Percentiles rank a stretch among this genome's conserved stretches.
phyloP scores from a whole-genome alignment of 2,329 filamentous ascomycete genomes.

The Beauveria asiatica region DNA sequence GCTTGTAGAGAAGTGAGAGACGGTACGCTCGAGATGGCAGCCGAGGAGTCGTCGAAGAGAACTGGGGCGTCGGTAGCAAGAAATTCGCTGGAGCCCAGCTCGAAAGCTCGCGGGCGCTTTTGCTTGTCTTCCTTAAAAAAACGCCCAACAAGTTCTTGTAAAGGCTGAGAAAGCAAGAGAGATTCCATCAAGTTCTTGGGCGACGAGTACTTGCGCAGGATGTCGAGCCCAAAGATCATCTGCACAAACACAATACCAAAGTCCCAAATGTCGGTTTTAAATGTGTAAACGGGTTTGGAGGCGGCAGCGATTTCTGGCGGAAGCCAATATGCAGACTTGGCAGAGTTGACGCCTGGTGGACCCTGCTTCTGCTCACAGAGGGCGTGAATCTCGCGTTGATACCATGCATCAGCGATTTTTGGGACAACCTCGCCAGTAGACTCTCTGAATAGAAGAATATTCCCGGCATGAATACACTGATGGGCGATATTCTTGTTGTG shows the following conservation, averaged over 20 bases:
- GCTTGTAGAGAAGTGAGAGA: constrained; percentile 33
- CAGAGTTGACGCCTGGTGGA: constrained; percentile 46
- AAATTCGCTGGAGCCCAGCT: constrained; percentile 56
- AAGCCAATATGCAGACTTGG: constrained; percentile 74
- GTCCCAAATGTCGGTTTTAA: constrained; percentile 91
- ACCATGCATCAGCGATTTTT: constrained; percentile 67
- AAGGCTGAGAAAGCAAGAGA: constrained; percentile 60
- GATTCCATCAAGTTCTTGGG: constrained; percentile 66
- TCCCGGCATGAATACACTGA: constrained; percentile 70
- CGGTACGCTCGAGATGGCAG: constrained; percentile 32
- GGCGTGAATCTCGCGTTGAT: constrained; percentile 58
- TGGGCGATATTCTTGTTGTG: constrained; percentile 80
- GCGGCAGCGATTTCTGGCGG: constrained; percentile 65
- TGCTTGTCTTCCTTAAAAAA: constrained; percentile 81
- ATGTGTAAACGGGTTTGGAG: constrained; percentile 54
- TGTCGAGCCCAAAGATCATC: constrained; percentile 82
- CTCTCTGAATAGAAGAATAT: constrained; percentile 68
- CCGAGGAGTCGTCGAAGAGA: constrained; percentile 37
- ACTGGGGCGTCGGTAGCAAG: constrained; percentile 56
- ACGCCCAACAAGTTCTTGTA: constrained; percentile 72
- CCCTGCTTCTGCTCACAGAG: constrained; percentile 46
- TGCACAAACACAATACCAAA: constrained; percentile 86
- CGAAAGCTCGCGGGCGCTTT: constrained; percentile 76
- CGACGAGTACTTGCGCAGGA: constrained; percentile 68
- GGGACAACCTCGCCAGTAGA: constrained; percentile 59